Conservation (phyloP, 495 filamentous ascomycete species). For the Penicillium macrosclerotiorum region DNA sequence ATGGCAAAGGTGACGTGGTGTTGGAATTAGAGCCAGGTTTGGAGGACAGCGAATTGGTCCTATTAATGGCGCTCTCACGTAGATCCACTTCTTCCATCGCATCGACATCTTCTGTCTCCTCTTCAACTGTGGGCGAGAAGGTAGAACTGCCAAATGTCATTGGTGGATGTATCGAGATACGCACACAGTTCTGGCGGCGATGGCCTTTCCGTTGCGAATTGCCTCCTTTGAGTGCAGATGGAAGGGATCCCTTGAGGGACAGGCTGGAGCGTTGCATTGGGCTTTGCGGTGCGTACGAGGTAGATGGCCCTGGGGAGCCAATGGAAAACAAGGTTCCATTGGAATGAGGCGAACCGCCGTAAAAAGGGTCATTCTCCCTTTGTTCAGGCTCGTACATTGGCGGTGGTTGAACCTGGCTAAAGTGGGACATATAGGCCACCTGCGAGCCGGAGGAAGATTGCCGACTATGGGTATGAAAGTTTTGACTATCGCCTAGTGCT, state of each 20-base stretch:
- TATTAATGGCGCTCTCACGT: conserved; percentile 24
- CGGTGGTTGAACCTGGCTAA: conserved; percentile 30
- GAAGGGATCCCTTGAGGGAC: conserved; percentile 22
- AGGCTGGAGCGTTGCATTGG: conserved; percentile 22
- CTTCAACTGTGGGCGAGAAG: conserved; percentile 41
- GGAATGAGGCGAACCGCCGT: conserved; percentile 18
- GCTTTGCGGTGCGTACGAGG: conserved; percentile 18
- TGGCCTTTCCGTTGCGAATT: conserved; percentile 42
- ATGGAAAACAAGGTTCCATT: conserved; percentile 17
- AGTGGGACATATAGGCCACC: conserved; percentile 23
- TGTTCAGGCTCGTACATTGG: conserved; percentile 24
- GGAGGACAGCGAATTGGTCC: conserved; percentile 4
- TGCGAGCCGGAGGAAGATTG: conserved; percentile 12
- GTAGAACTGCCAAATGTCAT: conserved; percentile 34
- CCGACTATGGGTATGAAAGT: no score
- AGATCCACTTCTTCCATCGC: conserved; percentile 29
- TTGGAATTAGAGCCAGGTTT: conserved; percentile 16
- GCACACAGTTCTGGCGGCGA: conserved; percentile 47
- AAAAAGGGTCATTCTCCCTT: conserved; percentile 32
- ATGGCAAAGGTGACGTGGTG: conserved; percentile 18
- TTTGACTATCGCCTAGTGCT: conserved; percentile 6
- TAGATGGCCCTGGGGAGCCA: conserved; percentile 15
- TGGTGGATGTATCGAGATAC: conserved; percentile 47
- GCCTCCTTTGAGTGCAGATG: conserved; percentile 41
- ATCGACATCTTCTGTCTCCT: conserved; percentile 36